phyloP scores from a whole-genome alignment of 495 filamentous ascomycete genomes.

The Penicillium paradoxum region DNA sequence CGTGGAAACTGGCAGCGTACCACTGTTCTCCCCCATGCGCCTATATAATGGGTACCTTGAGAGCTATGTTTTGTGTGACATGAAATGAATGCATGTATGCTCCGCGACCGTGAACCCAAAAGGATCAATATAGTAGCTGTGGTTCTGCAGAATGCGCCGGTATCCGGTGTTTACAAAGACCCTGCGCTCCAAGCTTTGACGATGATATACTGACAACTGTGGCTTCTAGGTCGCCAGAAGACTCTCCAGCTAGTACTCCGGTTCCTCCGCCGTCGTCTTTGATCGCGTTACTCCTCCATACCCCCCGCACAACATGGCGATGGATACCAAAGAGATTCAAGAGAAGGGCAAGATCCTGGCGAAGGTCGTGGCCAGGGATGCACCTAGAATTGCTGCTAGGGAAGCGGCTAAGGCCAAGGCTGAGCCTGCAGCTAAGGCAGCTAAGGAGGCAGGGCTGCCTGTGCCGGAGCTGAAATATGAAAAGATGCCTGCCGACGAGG shows the following conservation, averaged over 20 bases:
- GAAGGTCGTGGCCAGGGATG: conserved; percentile 59
- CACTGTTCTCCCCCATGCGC: not conserved
- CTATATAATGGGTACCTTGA: not conserved
- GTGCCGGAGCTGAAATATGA: not conserved
- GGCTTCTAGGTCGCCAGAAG: not conserved
- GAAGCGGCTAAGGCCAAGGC: not conserved
- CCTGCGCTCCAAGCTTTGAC: not conserved
- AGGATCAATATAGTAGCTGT: not conserved
- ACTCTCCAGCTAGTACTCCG: not conserved
- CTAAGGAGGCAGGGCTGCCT: not conserved
- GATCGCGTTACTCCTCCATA: not conserved
- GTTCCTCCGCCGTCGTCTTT: not conserved
- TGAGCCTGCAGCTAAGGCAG: not conserved
- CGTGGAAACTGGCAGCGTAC: conserved; percentile 2
- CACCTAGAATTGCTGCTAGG: not conserved
- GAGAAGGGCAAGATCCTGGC: conserved; percentile 64
- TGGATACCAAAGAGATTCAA: conserved; percentile 81
- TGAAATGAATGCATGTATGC: not conserved
- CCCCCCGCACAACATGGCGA: conserved; percentile 29
- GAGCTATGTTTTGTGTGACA: not conserved
- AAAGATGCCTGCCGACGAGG: not conserved
- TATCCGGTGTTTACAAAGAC: not conserved
- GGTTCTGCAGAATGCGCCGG: conserved; percentile 2
- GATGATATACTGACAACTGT: not conserved
- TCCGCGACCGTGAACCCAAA: not conserved